Conservation (phyloP, 805 yeast genomes). For the Candida montana region DNA sequence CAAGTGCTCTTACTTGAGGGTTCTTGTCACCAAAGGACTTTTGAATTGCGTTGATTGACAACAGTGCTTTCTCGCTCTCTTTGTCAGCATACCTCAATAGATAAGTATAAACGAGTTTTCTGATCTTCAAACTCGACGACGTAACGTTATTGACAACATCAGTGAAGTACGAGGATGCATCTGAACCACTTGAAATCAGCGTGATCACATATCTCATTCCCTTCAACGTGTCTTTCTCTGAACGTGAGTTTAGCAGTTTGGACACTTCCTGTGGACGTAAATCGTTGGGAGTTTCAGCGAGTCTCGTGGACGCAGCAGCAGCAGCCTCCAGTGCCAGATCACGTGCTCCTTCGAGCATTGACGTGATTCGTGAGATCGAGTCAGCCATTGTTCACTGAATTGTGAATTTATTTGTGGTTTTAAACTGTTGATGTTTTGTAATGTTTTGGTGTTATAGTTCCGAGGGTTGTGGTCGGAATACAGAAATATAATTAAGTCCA, state of each 20-base stretch:
- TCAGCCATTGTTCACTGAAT: constrained; percentile 40
- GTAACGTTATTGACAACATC: constrained; percentile 87
- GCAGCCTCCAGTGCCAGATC: constrained; percentile 81
- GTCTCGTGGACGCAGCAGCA: constrained; percentile 62
- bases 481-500: no score
- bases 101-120: constrained; percentile 72
- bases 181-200: constrained; percentile 36
- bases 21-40: constrained; percentile 67
- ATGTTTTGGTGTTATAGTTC: no score
- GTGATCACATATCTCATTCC: constrained; percentile 56
- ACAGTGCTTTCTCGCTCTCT: constrained; percentile 84
- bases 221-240: constrained; percentile 55
- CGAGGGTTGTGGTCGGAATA: no score
- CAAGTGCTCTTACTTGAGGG: constrained; percentile 63
- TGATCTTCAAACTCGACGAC: constrained; percentile 55
- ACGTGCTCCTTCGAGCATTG: constrained; percentile 74
- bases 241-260: constrained; percentile 59
- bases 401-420: no score
- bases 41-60: constrained; percentile 89
- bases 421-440: no score
- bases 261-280: constrained; percentile 62
- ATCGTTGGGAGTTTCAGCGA: constrained; percentile 55
- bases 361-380: constrained; percentile 56
- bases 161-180: constrained; percentile 52
- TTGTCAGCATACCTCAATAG: constrained; percentile 70